Evolutionary conservation across 2,329 filamentous ascomycete species (phyloP).

Genomic region (Monilinia vaccinii-corymbosi): DNA sequence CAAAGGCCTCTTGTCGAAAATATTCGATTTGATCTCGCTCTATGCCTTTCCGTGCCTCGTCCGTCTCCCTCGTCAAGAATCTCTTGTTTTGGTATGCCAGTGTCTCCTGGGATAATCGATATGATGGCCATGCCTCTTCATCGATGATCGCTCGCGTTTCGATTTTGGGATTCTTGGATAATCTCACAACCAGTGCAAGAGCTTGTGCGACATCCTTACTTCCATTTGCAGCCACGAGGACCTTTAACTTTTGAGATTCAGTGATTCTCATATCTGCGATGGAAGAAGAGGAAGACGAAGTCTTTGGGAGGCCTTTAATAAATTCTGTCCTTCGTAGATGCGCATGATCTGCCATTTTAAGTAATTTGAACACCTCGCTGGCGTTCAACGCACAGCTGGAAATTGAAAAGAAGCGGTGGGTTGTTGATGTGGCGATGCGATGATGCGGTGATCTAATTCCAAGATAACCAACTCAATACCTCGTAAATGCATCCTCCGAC

Average conservation of each 20-base stretch:
- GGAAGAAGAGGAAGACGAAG: constrained; percentile 22
- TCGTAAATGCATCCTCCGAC: background rate
- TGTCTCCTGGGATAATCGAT: constrained; percentile 53
- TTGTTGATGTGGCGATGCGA: background rate
- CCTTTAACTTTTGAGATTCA: constrained; percentile 47
- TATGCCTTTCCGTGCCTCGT: constrained; percentile 22
- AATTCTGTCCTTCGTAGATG: constrained; percentile 13
- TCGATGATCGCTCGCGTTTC: constrained; percentile 55
- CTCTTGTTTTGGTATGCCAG: constrained; percentile 49
- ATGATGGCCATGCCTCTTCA: constrained; percentile 43
- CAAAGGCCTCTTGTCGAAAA: constrained; percentile 45
- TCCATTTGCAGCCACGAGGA: constrained; percentile 59
- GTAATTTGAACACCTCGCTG: background rate
- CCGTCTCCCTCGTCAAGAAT: constrained; percentile 24
- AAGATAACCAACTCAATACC: background rate
- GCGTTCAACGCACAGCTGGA: background rate
- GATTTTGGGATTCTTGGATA: constrained; percentile 55
- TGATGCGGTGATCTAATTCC: background rate
- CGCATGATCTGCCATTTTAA: constrained; percentile 18
- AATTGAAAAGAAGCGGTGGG: constrained; percentile 2
- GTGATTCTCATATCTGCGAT: constrained; percentile 31
- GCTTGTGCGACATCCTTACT: constrained; percentile 56
- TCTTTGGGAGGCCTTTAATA: constrained; percentile 15
- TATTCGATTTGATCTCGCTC: constrained; percentile 36
- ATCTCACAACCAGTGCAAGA: constrained; percentile 54